A percentile compares a stretch with the other conserved stretches of the same genome.
Evolutionary conservation across 306 rosid genomes (phyloP).

Genomic region (Quercus dentata): DNA sequence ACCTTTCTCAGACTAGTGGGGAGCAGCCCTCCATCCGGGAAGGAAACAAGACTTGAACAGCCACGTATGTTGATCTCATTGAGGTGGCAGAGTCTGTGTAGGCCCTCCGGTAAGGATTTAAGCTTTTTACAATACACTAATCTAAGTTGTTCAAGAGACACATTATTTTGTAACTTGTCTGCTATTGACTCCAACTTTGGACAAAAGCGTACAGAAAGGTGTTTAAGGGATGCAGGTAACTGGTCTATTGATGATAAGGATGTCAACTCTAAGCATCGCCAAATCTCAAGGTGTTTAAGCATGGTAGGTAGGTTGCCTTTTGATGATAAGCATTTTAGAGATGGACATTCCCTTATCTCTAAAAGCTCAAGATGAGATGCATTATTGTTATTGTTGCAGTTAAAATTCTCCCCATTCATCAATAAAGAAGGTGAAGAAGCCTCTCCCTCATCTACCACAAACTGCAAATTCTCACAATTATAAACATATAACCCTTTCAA

Average conservation of each 20-base stretch:
- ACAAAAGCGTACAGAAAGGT: neutral
- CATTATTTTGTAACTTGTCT: neutral
- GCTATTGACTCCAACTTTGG: slow-evolving; percentile 5
- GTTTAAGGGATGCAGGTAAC: slow-evolving; percentile 12
- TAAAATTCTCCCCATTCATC: no score
- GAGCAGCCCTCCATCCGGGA: slow-evolving; percentile 12
- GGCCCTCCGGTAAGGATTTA: slow-evolving; percentile 8
- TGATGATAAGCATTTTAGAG: neutral
- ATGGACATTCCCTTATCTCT: neutral
- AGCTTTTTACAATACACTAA: slow-evolving; percentile 13
- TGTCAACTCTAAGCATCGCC: no score
- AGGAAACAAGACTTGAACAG: slow-evolving; percentile 11
- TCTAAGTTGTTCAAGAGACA: neutral
- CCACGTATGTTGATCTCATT: neutral
- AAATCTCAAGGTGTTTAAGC: no score
- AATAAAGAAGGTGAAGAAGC: no score
- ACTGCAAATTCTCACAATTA: neutral
- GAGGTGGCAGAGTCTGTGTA: slow-evolving; percentile 6
- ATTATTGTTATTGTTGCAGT: no score
- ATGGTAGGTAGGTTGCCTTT: no score
- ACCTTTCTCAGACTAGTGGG: slow-evolving; percentile 2
- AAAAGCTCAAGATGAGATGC: neutral
- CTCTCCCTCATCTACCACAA: neutral
- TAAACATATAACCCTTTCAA: neutral
- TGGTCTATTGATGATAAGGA: slow-evolving; percentile 3